Conservation (phyloP, 345 rosid genomes). For the Hibiscus syriacus region DNA sequence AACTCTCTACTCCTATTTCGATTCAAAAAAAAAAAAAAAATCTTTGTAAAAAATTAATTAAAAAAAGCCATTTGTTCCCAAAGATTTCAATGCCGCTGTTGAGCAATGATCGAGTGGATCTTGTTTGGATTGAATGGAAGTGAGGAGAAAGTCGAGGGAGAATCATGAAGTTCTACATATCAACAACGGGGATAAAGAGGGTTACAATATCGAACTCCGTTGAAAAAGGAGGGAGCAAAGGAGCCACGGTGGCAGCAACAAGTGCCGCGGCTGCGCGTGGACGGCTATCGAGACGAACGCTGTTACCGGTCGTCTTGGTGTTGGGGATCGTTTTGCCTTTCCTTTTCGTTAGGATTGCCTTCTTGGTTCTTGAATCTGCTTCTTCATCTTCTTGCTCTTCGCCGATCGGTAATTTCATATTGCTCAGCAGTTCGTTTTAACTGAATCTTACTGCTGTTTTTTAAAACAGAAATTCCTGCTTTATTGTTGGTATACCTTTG, state of each 20-base stretch:
- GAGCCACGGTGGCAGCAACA: conserved; percentile 10
- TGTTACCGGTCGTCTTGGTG: conserved; percentile 42
- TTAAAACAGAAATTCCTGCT: not conserved
- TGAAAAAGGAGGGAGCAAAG: conserved; percentile 11
- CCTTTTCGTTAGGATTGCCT: conserved; percentile 60
- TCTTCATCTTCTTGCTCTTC: conserved; percentile 52
- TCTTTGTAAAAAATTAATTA: too few relatives aligned
- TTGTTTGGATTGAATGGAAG: conserved; percentile 28
- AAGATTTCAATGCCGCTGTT: not conserved
- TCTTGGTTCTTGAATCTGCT: conserved; percentile 70
- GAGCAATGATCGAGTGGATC: conserved; percentile 6
- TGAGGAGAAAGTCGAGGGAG: conserved; percentile 16
- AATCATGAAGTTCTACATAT: conserved; percentile 65
- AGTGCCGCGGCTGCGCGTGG: conserved; percentile 23
- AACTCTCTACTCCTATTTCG: too few relatives aligned
- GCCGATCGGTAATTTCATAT: conserved; percentile 31
- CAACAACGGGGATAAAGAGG: conserved; percentile 60
- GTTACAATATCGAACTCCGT: conserved; percentile 44
- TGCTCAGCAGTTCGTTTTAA: not conserved
- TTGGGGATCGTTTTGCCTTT: conserved; percentile 57
- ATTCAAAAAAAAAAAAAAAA: too few relatives aligned
- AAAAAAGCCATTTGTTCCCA: not conserved
- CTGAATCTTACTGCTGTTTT: not conserved
- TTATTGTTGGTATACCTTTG: not conserved
- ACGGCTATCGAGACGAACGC: conserved; percentile 38